Evolutionary conservation across 2,329 filamentous ascomycete genomes (phyloP).

Genomic region (Neocucurbitaria cava): DNA sequence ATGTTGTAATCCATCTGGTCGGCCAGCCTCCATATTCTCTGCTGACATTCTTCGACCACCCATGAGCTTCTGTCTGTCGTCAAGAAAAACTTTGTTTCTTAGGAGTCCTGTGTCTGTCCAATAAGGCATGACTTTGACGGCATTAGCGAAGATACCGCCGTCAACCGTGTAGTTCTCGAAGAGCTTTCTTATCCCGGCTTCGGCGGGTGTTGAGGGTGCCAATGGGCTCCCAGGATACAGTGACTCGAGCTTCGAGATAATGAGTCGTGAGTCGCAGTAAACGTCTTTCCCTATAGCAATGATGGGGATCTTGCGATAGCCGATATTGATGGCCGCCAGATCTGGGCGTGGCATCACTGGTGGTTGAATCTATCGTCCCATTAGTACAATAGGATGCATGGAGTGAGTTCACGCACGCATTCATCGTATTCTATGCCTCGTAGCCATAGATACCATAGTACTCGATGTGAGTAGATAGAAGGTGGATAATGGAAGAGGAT

Average conservation of each 20-base stretch:
- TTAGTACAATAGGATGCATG: not conserved
- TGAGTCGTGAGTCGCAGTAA: conserved; percentile 42
- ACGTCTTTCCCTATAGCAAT: conserved; percentile 41
- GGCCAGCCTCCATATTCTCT: conserved; percentile 49
- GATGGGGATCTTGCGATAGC: conserved; percentile 48
- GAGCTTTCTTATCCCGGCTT: conserved; percentile 60
- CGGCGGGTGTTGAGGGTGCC: conserved; percentile 33
- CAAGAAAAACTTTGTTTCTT: conserved; percentile 64
- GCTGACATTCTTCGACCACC: conserved; percentile 52
- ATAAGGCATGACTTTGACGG: conserved; percentile 64
- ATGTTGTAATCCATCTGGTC: conserved; percentile 64
- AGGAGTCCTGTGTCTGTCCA: conserved; percentile 61
- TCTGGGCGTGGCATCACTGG: conserved; percentile 41
- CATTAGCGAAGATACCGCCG: conserved; percentile 62
- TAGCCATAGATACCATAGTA: conserved; percentile 72
- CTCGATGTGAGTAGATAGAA: conserved; percentile 69
- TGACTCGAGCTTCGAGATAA: conserved; percentile 39
- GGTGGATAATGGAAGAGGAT: conserved; percentile 71
- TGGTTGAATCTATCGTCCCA: conserved; percentile 62
- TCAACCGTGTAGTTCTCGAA: conserved; percentile 65
- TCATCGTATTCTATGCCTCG: conserved; percentile 70
- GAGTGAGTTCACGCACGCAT: conserved; percentile 62
- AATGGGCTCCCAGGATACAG: conserved; percentile 24
- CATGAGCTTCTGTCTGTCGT: conserved; percentile 61
- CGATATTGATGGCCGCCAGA: conserved; percentile 39